A percentile compares a stretch with the other conserved stretches of the same genome.
Evolutionary conservation across 805 yeast genomes (phyloP).

Genomic region (Candida koratica): DNA sequence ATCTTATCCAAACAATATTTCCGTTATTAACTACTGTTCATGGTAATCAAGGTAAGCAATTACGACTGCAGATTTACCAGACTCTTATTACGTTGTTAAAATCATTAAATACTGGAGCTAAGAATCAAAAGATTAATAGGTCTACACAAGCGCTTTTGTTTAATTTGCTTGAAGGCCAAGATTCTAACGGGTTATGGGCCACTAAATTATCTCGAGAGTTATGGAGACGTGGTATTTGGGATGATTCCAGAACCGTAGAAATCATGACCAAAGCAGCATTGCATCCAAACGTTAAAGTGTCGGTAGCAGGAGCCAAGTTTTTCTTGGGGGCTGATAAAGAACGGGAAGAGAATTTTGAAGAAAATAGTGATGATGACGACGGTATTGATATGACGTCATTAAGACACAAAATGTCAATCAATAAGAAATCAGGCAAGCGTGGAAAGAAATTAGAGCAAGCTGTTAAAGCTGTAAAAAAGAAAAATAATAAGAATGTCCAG

Average conservation of each 20-base stretch:
- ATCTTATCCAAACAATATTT: slow-evolving; percentile 79
- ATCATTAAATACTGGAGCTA: slow-evolving; percentile 80
- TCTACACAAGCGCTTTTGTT: slow-evolving; percentile 90
- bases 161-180: slow-evolving; percentile 75
- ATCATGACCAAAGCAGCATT: slow-evolving; percentile 94
- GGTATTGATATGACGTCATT: slow-evolving; percentile 69
- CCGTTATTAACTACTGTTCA: slow-evolving; percentile 63
- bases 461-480: slow-evolving; percentile 62
- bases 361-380: slow-evolving; percentile 60
- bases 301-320: slow-evolving; percentile 84
- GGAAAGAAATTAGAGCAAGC: slow-evolving; percentile 78
- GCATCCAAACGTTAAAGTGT: slow-evolving; percentile 82
- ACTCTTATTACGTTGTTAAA: slow-evolving; percentile 76
- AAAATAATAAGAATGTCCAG: slow-evolving; percentile 53
- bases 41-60: slow-evolving; percentile 70
- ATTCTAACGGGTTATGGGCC: slow-evolving; percentile 89
- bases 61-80: slow-evolving; percentile 78
- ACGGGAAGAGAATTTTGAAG: slow-evolving; percentile 79
- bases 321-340: slow-evolving; percentile 95
- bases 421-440: slow-evolving; percentile 77
- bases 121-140: slow-evolving; percentile 83
- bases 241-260: slow-evolving; percentile 94
- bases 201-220: slow-evolving; percentile 90
- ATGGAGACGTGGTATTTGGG: slow-evolving; percentile 99
- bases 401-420: slow-evolving; percentile 77